Conservation (phyloP, 1,139 yeast species). For the Suhomyces chickasaworum region DNA sequence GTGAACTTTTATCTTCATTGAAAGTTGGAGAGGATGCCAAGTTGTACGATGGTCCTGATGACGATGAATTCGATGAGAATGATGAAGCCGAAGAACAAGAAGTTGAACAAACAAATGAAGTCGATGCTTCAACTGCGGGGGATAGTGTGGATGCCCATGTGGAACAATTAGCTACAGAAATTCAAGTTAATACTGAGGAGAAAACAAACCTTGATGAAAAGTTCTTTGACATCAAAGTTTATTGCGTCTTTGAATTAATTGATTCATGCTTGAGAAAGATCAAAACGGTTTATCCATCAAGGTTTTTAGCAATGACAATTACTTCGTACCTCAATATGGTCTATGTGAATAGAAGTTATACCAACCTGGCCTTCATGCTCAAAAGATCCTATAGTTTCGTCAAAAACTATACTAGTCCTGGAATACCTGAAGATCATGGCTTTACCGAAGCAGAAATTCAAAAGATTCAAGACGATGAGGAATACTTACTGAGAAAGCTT, state of each 20-base stretch:
- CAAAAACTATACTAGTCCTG: slow-evolving; percentile 60
- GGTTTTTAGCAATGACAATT: slow-evolving; percentile 68
- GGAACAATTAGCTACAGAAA: background rate
- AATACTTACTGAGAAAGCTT: slow-evolving; percentile 50
- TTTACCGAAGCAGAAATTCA: slow-evolving; percentile 41
- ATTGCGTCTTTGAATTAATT: slow-evolving; percentile 63
- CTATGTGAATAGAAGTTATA: slow-evolving; percentile 35
- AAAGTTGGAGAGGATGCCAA: slow-evolving; percentile 11
- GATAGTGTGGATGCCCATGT: background rate
- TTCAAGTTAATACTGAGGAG: background rate
- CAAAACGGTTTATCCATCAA: slow-evolving; percentile 69
- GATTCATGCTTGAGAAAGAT: slow-evolving; percentile 54
- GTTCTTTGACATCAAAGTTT: slow-evolving; percentile 58
- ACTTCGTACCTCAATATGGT: slow-evolving; percentile 56
- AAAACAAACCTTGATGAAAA: slow-evolving; percentile 5
- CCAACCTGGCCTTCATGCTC: slow-evolving; percentile 46
- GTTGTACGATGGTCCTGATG: slow-evolving; percentile 1
- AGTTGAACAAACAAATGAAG: no score
- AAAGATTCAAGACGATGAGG: slow-evolving; percentile 52
- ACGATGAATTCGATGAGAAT: background rate
- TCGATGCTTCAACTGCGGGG: background rate
- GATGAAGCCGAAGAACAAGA: background rate
- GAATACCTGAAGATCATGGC: slow-evolving; percentile 24
- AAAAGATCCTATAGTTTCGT: slow-evolving; percentile 67
- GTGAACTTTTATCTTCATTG: slow-evolving; percentile 55